Percentiles rank a stretch among this genome's conserved stretches.
Conservation (phyloP, 2,329 filamentous ascomycete species). For the Aspergillus awamori region DNA sequence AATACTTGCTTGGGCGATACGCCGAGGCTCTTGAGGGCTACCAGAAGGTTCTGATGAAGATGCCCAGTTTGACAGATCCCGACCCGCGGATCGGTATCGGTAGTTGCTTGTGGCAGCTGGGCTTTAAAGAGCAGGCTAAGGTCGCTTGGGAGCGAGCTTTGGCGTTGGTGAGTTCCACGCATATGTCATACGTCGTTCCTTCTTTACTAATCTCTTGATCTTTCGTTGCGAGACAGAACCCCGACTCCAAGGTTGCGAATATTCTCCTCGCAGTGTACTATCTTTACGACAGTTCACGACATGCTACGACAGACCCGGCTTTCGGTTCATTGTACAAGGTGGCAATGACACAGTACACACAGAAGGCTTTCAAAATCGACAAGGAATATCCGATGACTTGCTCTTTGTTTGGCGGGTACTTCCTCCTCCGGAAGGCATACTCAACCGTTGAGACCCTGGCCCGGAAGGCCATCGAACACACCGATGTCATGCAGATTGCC, state of each 20-base stretch:
- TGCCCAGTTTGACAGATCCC: conserved; percentile 85
- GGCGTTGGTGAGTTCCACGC: conserved; percentile 62
- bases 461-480: conserved; percentile 91
- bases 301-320: conserved; percentile 78
- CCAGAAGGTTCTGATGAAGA: conserved; percentile 82
- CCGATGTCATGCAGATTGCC: conserved; percentile 93
- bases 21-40: conserved; percentile 81
- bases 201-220: not conserved
- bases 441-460: conserved; percentile 82
- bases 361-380: conserved; percentile 90
- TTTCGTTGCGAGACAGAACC: conserved; percentile 50
- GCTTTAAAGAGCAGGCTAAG: conserved; percentile 90
- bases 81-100: conserved; percentile 96
- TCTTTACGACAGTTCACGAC: conserved; percentile 80
- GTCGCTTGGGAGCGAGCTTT: conserved; percentile 85
- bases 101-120: conserved; percentile 95
- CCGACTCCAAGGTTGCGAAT: conserved; percentile 85
- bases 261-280: conserved; percentile 89
- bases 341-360: conserved; percentile 91
- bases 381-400: conserved; percentile 89
- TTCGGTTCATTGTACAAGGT: conserved; percentile 87
- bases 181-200: not conserved
- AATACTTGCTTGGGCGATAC: conserved; percentile 85
- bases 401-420: conserved; percentile 87
- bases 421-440: conserved; percentile 79